A percentile compares a stretch with the other conserved stretches of the same genome.
Conservation (phyloP, 1,139 yeast species). For the Hanseniaspora gamundiae region DNA sequence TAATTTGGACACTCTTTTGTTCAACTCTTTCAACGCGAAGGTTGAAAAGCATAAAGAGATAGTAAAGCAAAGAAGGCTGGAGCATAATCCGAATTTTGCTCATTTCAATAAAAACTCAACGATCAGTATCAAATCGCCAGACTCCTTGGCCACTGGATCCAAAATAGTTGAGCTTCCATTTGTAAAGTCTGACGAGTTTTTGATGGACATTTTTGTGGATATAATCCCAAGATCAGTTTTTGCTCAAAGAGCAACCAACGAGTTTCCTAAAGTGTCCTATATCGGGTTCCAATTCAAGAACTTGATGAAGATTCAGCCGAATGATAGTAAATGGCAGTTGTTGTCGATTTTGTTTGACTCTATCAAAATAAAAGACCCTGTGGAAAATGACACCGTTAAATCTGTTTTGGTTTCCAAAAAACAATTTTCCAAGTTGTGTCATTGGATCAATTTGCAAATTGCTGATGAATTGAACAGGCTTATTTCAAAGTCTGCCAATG, state of each 20-base stretch:
- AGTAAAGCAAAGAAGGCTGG: conserved; percentile 19
- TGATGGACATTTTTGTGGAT: conserved; percentile 1
- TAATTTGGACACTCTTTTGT: conserved; percentile 37
- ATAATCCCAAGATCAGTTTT: conserved; percentile 9
- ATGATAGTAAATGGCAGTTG: conserved; percentile 34
- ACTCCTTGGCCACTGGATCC: conserved; percentile 5
- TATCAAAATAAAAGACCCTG: conserved; percentile 15
- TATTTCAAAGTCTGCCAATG: conserved; percentile 14
- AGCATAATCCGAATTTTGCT: conserved; percentile 16
- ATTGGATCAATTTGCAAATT: conserved; percentile 48
- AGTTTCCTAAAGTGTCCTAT: conserved; percentile 25
- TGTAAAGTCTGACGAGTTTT: not conserved
- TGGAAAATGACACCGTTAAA: conserved; percentile 21
- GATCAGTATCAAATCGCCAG: conserved; percentile 13
- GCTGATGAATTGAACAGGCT: conserved; percentile 33
- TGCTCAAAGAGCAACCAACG: conserved; percentile 15
- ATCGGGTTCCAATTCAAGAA: conserved; percentile 15
- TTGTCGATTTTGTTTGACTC: conserved; percentile 50
- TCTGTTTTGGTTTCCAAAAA: conserved; percentile 27
- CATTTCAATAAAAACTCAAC: conserved; percentile 17
- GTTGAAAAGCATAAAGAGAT: conserved; percentile 19
- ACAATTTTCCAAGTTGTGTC: conserved; percentile 35
- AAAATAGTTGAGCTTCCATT: not conserved
- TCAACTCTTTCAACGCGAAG: conserved; percentile 35
- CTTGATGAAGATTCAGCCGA: conserved; percentile 12